These are phyloP conservation scores for Ilyonectria destructans DNA, from an alignment of 2,329 filamentous ascomycete genomes.

Conservation along the genomic window DNA sequence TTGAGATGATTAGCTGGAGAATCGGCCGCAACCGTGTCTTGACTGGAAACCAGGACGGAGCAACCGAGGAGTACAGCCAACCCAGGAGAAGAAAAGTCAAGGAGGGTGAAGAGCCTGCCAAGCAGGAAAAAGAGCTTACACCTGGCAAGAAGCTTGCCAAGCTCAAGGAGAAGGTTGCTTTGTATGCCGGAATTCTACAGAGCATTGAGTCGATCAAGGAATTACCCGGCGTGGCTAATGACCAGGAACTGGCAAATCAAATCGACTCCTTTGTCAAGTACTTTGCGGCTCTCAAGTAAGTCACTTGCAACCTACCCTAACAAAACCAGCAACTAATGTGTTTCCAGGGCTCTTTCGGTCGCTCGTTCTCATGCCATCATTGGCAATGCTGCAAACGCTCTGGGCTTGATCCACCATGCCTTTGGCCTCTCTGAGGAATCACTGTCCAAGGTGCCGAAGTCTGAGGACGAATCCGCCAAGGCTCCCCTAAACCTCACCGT, in stretches of 20 bases:
- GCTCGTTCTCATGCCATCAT: slow-evolving; percentile 87
- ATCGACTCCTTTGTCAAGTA: slow-evolving; percentile 86
- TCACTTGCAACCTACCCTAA: slow-evolving; percentile 14
- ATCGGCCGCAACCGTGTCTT: slow-evolving; percentile 93
- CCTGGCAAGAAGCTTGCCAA: slow-evolving; percentile 83
- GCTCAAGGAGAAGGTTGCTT: slow-evolving; percentile 87
- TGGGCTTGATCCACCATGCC: slow-evolving; percentile 87
- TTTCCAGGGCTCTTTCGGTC: slow-evolving; percentile 82
- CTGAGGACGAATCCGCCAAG: slow-evolving; percentile 44
- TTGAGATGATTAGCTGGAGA: slow-evolving; percentile 94
- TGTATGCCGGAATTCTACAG: slow-evolving; percentile 93
- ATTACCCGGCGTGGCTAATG: slow-evolving; percentile 90
- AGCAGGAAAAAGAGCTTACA: slow-evolving; percentile 73
- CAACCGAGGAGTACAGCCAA: slow-evolving; percentile 68
- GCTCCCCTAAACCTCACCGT: slow-evolving; percentile 80
- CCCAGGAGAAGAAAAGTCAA: slow-evolving; percentile 67
- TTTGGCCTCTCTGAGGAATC: slow-evolving; percentile 74
- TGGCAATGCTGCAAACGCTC: slow-evolving; percentile 81
- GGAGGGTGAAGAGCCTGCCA: slow-evolving; percentile 57
- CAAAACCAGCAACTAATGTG: slow-evolving; percentile 32
- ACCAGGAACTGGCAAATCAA: slow-evolving; percentile 82
- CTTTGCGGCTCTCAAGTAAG: slow-evolving; percentile 90
- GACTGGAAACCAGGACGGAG: slow-evolving; percentile 86
- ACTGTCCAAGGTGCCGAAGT: slow-evolving; percentile 62
- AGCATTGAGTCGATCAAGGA: slow-evolving; percentile 93